A percentile compares a stretch with the other conserved stretches of the same genome.
These are phyloP conservation scores for Capsicum rhomboideum DNA, from an alignment of 257 asterid species.

Conservation along the genomic window DNA sequence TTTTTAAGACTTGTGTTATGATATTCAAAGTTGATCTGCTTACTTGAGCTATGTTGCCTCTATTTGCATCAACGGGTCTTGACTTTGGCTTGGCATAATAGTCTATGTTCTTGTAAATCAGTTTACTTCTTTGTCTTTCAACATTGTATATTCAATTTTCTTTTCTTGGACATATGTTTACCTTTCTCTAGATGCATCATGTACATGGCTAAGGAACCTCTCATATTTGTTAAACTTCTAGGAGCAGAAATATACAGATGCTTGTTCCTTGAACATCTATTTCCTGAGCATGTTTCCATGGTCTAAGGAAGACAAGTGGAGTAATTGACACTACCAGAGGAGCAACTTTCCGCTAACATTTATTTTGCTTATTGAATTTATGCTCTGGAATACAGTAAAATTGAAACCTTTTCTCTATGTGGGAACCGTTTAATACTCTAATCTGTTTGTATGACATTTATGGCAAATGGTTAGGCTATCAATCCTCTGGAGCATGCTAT, in stretches of 20 bases:
- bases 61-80: no score
- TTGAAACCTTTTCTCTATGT: neutral
- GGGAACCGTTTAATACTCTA: neutral
- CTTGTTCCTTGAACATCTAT: neutral
- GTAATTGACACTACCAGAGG: no score
- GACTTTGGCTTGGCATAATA: no score
- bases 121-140: no score
- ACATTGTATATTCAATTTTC: neutral
- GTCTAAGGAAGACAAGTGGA: neutral
- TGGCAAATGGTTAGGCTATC: constrained; percentile 51
- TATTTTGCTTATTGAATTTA: neutral
- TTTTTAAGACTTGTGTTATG: no score
- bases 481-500: constrained; percentile 92
- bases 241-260: neutral
- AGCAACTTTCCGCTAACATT: no score
- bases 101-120: no score
- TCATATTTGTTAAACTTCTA: no score
- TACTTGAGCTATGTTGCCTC: no score
- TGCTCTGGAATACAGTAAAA: neutral
- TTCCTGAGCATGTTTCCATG: neutral
- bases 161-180: neutral
- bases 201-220: no score
- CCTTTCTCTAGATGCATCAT: neutral
- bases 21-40: no score
- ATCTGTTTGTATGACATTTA: neutral